phyloP scores from a whole-genome alignment of 495 filamentous ascomycete species.

The Aspergillus nanangensis region DNA sequence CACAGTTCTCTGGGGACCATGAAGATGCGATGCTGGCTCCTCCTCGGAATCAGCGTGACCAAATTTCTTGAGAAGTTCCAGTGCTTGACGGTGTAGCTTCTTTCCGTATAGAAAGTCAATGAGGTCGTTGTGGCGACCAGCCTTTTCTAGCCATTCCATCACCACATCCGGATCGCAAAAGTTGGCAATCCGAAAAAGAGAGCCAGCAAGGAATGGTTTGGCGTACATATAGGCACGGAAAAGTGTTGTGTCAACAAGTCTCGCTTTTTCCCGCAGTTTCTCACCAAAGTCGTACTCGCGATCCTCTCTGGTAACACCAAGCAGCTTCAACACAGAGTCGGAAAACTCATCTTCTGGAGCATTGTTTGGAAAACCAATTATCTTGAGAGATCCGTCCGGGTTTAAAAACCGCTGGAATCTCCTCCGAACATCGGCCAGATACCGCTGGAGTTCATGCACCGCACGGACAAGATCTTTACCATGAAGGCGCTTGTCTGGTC shows the following conservation, averaged over 20 bases:
- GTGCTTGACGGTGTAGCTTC: constrained; percentile 81
- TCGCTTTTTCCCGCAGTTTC: constrained; percentile 68
- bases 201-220: constrained; percentile 75
- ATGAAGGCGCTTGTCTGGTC: constrained; percentile 43
- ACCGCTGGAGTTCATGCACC: constrained; percentile 75
- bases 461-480: constrained; percentile 78
- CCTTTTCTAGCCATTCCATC: constrained; percentile 84
- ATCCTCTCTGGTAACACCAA: constrained; percentile 39
- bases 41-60: constrained; percentile 63
- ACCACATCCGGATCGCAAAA: constrained; percentile 96
- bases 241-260: constrained; percentile 84
- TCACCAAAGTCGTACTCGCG: constrained; percentile 60
- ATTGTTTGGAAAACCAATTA: constrained; percentile 41
- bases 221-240: constrained; percentile 93
- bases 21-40: constrained; percentile 54
- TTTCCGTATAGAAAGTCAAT: constrained; percentile 98
- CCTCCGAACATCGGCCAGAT: constrained; percentile 77
- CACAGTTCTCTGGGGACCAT: constrained; percentile 79
- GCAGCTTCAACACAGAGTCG: constrained; percentile 38
- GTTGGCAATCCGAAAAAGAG: constrained; percentile 92
- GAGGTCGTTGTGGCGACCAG: constrained; percentile 83
- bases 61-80: constrained; percentile 79
- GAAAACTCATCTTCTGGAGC: constrained; percentile 49
- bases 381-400: constrained; percentile 67
- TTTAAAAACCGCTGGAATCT: constrained; percentile 79